Percentiles rank a stretch among this genome's conserved stretches.
Conservation (phyloP, 371 early-diverging fungal genomes). For the Smittium culicis region DNA sequence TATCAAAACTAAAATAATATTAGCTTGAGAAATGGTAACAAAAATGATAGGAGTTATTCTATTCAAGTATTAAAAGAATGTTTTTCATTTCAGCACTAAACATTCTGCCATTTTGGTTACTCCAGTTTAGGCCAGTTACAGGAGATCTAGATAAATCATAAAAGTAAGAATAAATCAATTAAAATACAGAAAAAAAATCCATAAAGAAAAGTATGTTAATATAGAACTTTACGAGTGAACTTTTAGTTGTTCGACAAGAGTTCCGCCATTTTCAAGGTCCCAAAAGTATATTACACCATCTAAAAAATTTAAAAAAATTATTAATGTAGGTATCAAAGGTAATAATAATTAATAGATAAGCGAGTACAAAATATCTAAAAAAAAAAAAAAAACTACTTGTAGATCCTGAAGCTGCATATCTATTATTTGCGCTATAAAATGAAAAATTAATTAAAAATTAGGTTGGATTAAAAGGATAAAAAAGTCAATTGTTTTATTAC, state of each 20-base stretch:
- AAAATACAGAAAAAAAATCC: slow-evolving; percentile 33
- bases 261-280: slow-evolving; percentile 43
- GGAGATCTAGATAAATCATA: neutral
- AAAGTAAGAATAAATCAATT: slow-evolving; percentile 34
- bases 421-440: neutral
- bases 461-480: neutral
- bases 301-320: no score
- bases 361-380: neutral
- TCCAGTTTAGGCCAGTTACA: neutral
- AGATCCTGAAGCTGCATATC: slow-evolving; percentile 4
- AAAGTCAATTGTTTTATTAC: neutral
- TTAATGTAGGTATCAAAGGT: no score
- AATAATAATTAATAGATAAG: slow-evolving; percentile 5
- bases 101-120: neutral
- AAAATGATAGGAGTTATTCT: neutral
- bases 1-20: no score
- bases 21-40: neutral
- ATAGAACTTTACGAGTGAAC: slow-evolving; percentile 36
- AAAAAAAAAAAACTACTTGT: neutral
- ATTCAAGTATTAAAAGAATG: neutral
- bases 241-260: slow-evolving; percentile 31
- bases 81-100: slow-evolving; percentile 1
- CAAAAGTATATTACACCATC: slow-evolving; percentile 66
- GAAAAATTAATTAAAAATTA: no score
- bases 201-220: slow-evolving; percentile 13